phyloP scores from a whole-genome alignment of 192 early-diverging fungal species.

The Phlyctochytrium planicorne region DNA sequence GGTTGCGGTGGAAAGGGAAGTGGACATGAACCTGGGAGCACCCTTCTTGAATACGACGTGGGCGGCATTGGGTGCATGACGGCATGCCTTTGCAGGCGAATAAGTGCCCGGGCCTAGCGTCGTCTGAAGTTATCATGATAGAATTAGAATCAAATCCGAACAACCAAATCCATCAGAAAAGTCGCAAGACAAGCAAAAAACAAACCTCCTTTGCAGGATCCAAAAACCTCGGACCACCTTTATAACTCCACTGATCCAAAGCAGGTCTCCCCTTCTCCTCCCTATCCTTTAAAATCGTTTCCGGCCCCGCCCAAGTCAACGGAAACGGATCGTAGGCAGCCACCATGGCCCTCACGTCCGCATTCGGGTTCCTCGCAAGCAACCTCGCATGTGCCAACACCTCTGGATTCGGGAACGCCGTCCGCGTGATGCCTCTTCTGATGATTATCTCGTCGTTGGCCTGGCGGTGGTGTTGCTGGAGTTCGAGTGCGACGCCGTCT shows the following conservation, averaged over 20 bases:
- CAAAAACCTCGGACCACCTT: neutral
- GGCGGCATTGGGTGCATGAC: neutral
- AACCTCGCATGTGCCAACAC: slow-evolving; percentile 14
- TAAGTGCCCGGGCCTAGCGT: neutral
- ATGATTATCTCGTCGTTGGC: neutral
- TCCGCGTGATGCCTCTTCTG: neutral
- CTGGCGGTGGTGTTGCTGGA: neutral
- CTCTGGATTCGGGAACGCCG: slow-evolving; percentile 18
- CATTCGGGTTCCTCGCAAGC: slow-evolving; percentile 12
- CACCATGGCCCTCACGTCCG: slow-evolving; percentile 24
- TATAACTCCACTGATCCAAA: slow-evolving; percentile 16
- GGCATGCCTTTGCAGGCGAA: neutral
- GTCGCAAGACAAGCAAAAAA: too few species aligned
- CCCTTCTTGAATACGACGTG: neutral
- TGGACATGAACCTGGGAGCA: neutral
- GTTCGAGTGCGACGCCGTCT: neutral
- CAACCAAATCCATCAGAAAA: too few species aligned
- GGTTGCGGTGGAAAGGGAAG: neutral
- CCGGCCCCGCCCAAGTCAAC: slow-evolving; percentile 11
- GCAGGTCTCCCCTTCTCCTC: slow-evolving; percentile 8
- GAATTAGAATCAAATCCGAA: neutral
- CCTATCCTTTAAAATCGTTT: slow-evolving; percentile 10
- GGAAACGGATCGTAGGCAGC: slow-evolving; percentile 30
- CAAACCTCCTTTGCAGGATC: neutral
- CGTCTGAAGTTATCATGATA: neutral